Percentiles rank a stretch among this genome's conserved stretches.
phyloP scores from a whole-genome alignment of 179 eudicot species.

The Patellifolia procumbens region DNA sequence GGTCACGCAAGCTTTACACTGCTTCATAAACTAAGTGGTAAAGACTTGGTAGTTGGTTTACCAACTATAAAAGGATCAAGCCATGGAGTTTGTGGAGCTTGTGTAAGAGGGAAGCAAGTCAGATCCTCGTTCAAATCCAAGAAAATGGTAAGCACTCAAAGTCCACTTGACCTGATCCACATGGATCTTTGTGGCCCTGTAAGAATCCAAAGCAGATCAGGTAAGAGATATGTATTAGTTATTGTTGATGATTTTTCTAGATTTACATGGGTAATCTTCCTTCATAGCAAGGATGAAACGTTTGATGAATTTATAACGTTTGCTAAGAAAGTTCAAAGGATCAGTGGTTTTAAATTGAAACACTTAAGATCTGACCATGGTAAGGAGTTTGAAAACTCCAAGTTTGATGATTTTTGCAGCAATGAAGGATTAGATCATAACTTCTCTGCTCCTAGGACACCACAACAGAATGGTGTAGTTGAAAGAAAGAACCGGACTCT shows the following conservation, averaged over 20 bases:
- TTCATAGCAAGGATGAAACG: background rate
- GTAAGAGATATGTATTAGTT: background rate
- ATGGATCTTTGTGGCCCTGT: background rate
- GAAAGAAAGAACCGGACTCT: background rate
- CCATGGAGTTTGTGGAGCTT: background rate
- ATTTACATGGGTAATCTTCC: background rate
- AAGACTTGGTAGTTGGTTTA: background rate
- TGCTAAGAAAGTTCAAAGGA: background rate
- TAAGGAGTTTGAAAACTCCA: background rate
- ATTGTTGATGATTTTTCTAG: background rate
- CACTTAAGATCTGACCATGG: slow-evolving; percentile 7
- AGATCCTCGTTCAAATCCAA: background rate
- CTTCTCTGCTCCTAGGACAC: background rate
- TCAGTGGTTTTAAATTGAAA: background rate
- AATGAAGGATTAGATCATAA: background rate
- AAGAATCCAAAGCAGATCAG: background rate
- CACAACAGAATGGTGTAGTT: background rate
- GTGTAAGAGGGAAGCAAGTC: background rate
- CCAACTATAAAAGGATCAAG: background rate
- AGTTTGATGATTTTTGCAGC: background rate
- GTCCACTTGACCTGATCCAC: background rate
- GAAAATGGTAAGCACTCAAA: background rate
- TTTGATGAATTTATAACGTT: background rate
- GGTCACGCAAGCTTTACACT: too few relatives aligned
- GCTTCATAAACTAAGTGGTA: too few relatives aligned